A percentile compares a stretch with the other conserved stretches of the same genome.
phyloP scores from a whole-genome alignment of 2,329 filamentous ascomycete genomes.

The Hypoxylon sp. region DNA sequence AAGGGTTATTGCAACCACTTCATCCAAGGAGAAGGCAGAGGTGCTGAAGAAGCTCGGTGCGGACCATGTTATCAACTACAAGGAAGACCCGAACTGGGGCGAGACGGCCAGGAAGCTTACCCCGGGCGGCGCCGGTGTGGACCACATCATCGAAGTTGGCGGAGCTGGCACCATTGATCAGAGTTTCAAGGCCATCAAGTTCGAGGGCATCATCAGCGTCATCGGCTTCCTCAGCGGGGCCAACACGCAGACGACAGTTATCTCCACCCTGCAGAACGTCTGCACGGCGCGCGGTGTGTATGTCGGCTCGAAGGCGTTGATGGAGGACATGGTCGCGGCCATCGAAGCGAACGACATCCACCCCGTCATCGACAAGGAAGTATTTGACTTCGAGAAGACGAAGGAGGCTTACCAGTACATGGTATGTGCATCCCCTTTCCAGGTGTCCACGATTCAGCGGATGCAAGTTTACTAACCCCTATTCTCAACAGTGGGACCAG shows the following conservation, averaged over 20 bases:
- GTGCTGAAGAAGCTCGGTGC: conserved; percentile 61
- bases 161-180: conserved; percentile 60
- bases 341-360: conserved; percentile 59
- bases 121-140: conserved; percentile 58
- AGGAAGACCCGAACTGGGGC: conserved; percentile 60
- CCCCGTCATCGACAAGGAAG: conserved; percentile 55
- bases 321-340: conserved; percentile 59
- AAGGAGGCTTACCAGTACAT: conserved; percentile 66
- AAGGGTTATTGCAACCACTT: conserved; percentile 63
- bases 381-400: conserved; percentile 55
- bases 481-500: conserved; percentile 56
- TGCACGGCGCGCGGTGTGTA: conserved; percentile 58
- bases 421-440: conserved; percentile 50
- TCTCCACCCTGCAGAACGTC: conserved; percentile 60
- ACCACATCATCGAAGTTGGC: conserved; percentile 63
- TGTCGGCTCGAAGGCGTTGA: conserved; percentile 56
- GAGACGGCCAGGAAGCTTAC: conserved; percentile 58
- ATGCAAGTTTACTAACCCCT: conserved; percentile 18
- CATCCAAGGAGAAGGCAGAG: conserved; percentile 59
- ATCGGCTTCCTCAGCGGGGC: conserved; percentile 60
- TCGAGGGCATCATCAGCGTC: conserved; percentile 60
- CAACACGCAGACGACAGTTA: conserved; percentile 62
- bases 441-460: conserved; percentile 1
- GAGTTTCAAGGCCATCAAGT: conserved; percentile 59
- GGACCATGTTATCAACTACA: conserved; percentile 65